Evolutionary conservation across 2,329 filamentous ascomycete genomes (phyloP), one percentile per base, ranked within the genome.

Genomic region (Thelonectria rubi): DNA sequence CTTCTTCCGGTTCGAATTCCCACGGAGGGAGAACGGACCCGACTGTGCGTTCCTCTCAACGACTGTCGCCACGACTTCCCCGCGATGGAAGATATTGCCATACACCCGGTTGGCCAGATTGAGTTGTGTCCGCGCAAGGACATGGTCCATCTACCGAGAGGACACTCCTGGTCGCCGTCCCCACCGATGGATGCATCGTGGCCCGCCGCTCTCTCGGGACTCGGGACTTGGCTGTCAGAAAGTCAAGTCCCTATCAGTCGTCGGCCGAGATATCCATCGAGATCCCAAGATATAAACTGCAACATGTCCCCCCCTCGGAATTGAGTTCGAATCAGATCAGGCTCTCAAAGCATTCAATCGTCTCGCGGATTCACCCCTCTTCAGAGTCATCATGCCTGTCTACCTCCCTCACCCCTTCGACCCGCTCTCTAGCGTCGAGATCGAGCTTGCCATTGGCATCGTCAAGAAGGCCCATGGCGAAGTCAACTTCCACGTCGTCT

Each of bases 401-500:
- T 64, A 56, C 15, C 53, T 61, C 37, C 66, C 62, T 42, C 71
- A 73, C 18, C 71, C 71, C 14, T 73, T 73, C 58, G 71, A 73
- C 47, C 71, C 71, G 39, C 70, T 73, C 59, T 45, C 66, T 10
- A 75, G 84, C 10, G 77, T 81, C 2, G 93, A 97, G 77, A 96
- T 97, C 69, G 88, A 91, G 69, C 79, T 84, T 18, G 88, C 88
- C 7, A 89, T 93, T 52, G 79, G 84, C 1, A 80, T 92, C 32
- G 83, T 97, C 66, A 88, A 87, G 63, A 86, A 89, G 69, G 83
- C 90, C 61, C 83, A 97, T 74, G 82, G 87, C 59, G 82, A 89
- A 50, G 83, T 96, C 61, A 88, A 88, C 76, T 97, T 94, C 85
- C 95, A 97, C 80, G 91, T 93, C 2, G 89, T 97, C 58, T 91